Evolutionary conservation across 129 eudicot species (phyloP).

Genomic region (Flaveria trinervia): DNA sequence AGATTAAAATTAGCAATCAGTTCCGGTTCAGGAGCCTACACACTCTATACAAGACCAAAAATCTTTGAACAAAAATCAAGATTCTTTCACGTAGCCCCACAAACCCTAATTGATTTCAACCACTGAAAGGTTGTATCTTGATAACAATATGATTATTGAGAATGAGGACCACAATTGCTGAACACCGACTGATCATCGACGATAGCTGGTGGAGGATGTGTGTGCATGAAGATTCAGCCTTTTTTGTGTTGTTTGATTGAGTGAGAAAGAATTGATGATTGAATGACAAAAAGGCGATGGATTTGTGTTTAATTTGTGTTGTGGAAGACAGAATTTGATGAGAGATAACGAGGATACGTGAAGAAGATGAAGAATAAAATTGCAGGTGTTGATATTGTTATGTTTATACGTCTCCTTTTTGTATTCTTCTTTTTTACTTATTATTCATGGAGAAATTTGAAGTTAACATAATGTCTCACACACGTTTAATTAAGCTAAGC

Average conservation of each 20-base stretch:
- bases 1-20: slow-evolving; percentile 28
- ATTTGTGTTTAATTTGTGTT: not conserved
- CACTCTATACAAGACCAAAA: slow-evolving; percentile 25
- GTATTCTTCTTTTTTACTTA: too few relatives aligned
- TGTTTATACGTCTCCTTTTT: too few relatives aligned
- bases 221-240: slow-evolving; percentile 13
- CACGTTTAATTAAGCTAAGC: too few relatives aligned
- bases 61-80: slow-evolving; percentile 4
- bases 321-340: not conserved
- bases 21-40: slow-evolving; percentile 14
- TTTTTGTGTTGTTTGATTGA: not conserved
- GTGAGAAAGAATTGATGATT: not conserved
- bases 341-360: slow-evolving; percentile 8
- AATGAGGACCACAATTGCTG: slow-evolving; percentile 10
- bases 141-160: not conserved
- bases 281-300: not conserved
- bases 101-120: slow-evolving; percentile 23
- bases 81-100: not conserved
- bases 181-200: slow-evolving; percentile 12
- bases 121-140: not conserved
- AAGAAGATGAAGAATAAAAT: not conserved
- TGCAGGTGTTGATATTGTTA: not conserved
- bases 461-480: too few relatives aligned
- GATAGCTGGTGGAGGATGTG: not conserved
- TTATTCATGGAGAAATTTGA: too few relatives aligned